Percentiles rank a stretch among this genome's conserved stretches.
Evolutionary conservation across 352 stramenopile species (phyloP).

Genomic region (Phytophthora fragariaefolia): DNA sequence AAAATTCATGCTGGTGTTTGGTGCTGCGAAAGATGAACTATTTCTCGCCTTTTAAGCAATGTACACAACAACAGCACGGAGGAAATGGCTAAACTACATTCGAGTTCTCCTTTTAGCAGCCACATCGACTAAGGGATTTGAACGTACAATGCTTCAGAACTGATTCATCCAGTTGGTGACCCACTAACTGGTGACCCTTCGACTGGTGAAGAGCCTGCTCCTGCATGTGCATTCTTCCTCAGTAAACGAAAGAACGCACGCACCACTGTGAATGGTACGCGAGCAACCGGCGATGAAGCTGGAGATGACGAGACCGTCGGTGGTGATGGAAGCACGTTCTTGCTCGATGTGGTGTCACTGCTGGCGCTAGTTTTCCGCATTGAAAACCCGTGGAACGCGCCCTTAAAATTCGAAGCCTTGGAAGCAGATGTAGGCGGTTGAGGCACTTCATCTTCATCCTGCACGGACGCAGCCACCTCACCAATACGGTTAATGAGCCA

Average conservation of each 20-base stretch:
- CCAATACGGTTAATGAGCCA: conserved; percentile 89
- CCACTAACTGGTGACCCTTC: conserved; percentile 6
- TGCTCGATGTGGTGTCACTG: conserved; percentile 8
- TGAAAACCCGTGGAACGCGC: conserved; percentile 36
- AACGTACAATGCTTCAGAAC: conserved; percentile 11
- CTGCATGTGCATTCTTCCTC: conserved; percentile 43
- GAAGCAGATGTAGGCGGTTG: conserved; percentile 9
- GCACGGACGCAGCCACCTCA: conserved; percentile 56
- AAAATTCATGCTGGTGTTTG: too few relatives aligned
- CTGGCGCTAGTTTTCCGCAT: conserved; percentile 26
- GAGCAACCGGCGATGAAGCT: conserved; percentile 34
- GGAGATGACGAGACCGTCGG: conserved; percentile 30
- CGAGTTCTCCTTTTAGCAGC: conserved; percentile 29
- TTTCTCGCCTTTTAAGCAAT: too few relatives aligned
- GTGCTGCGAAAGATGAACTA: too few relatives aligned
- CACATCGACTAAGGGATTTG: conserved; percentile 19
- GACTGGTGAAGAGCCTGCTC: conserved; percentile 23
- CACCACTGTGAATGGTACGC: conserved; percentile 68
- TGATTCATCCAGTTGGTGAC: conserved; percentile 18
- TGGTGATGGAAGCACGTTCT: conserved; percentile 32
- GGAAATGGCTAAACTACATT: conserved; percentile 30
- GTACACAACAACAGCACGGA: too few relatives aligned
- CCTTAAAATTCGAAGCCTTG: conserved; percentile 15
- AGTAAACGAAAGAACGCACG: conserved; percentile 75
- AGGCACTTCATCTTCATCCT: conserved; percentile 38